phyloP scores from a whole-genome alignment of 2,329 filamentous ascomycete genomes.

The Purpureocillium takamizusanense region DNA sequence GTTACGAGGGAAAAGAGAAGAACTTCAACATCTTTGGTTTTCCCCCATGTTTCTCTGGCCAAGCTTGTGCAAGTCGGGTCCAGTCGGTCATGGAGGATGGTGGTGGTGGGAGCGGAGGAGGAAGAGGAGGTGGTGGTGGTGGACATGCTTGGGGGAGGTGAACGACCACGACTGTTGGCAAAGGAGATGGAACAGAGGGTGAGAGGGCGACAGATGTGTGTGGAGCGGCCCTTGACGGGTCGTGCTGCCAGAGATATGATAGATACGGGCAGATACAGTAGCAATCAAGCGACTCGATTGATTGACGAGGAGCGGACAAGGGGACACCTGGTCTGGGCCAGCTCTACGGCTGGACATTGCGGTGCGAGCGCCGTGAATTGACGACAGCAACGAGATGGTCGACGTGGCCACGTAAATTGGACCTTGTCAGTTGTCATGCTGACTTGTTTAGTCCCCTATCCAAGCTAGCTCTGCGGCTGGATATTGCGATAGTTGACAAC shows the following conservation, averaged over 20 bases:
- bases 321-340: too few species aligned
- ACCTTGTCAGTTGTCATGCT: too few species aligned
- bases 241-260: constrained; percentile 1
- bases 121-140: too few species aligned
- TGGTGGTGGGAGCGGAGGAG: too few species aligned
- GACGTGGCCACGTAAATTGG: too few species aligned
- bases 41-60: constrained; percentile 30
- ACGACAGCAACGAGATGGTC: too few species aligned
- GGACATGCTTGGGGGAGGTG: not conserved
- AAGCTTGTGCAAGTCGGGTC: constrained; percentile 26
- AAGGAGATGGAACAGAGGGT: not conserved
- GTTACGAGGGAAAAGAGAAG: constrained; percentile 35
- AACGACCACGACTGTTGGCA: not conserved
- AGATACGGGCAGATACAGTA: constrained; percentile 5
- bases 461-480: too few species aligned
- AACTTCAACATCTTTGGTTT: constrained; percentile 38
- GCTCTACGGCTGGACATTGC: too few species aligned
- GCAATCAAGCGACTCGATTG: constrained; percentile 4
- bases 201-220: not conserved
- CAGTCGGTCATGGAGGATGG: constrained; percentile 7
- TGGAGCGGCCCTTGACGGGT: not conserved
- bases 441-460: too few species aligned
- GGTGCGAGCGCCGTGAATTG: too few species aligned
- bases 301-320: too few species aligned
- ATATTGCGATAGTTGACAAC: too few species aligned